phyloP scores from a whole-genome alignment of 352 stramenopile genomes.

The Globisporangium orthogonon region DNA sequence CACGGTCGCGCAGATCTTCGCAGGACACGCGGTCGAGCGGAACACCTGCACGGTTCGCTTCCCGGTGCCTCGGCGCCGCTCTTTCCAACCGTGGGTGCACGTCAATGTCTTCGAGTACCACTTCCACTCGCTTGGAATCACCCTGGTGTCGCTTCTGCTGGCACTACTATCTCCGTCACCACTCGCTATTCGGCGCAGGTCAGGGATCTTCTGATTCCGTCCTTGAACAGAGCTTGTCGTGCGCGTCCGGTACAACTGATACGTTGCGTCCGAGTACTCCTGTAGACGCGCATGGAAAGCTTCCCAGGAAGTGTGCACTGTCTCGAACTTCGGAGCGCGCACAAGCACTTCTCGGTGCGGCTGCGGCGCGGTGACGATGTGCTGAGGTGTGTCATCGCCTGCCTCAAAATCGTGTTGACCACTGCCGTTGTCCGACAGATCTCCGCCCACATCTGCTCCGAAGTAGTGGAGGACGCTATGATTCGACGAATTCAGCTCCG shows the following conservation, averaged over 20 bases:
- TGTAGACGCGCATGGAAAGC: conserved; percentile 55
- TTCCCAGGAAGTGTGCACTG: conserved; percentile 58
- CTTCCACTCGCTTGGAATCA: conserved; percentile 62
- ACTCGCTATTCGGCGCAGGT: conserved; percentile 17
- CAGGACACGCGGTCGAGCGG: conserved; percentile 57
- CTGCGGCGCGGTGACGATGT: background rate
- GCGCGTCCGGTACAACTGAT: conserved; percentile 67
- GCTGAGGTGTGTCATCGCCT: background rate
- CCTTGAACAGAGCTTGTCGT: conserved; percentile 66
- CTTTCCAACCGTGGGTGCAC: conserved; percentile 80
- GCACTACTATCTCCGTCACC: background rate
- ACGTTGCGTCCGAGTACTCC: conserved; percentile 57
- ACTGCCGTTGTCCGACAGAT: background rate
- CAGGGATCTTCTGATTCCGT: conserved; percentile 64
- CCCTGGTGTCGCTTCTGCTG: conserved; percentile 15
- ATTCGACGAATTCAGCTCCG: background rate
- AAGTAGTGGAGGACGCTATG: conserved; percentile 3
- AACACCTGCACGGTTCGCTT: conserved; percentile 61
- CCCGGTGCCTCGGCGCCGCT: conserved; percentile 52
- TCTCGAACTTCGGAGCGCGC: conserved; percentile 46
- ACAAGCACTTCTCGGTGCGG: conserved; percentile 37
- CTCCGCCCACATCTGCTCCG: background rate
- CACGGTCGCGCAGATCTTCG: conserved; percentile 76
- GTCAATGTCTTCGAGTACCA: conserved; percentile 82
- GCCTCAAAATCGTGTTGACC: background rate